Conservation (phyloP, 2,329 filamentous ascomycete species). For the Aureobasidium leucospermi region DNA sequence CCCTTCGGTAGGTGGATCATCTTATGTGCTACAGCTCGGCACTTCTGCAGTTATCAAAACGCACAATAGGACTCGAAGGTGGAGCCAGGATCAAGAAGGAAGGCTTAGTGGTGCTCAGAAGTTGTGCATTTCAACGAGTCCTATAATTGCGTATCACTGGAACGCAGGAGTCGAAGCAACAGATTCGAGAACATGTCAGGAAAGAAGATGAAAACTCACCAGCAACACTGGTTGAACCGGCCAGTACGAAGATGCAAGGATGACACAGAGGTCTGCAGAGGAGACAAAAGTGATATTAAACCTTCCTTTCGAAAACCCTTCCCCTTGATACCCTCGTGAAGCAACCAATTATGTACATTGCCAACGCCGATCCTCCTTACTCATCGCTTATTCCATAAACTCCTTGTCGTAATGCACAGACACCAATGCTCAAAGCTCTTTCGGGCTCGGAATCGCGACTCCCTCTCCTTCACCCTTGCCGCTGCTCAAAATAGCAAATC, state of each 20-base stretch:
- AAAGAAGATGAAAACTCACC: background rate
- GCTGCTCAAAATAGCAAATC: constrained; percentile 64
- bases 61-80: too few relatives aligned
- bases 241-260: background rate
- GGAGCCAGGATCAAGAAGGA: too few relatives aligned
- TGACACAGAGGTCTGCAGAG: background rate
- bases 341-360: background rate
- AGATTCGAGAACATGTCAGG: background rate
- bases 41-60: too few relatives aligned
- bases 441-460: background rate
- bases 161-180: too few relatives aligned
- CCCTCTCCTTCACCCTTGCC: constrained; percentile 13
- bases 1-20: too few relatives aligned
- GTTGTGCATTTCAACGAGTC: too few relatives aligned
- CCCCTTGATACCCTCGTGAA: background rate
- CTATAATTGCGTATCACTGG: too few relatives aligned
- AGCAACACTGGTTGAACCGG: too few relatives aligned
- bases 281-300: constrained; percentile 3
- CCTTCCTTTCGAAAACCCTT: background rate
- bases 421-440: constrained; percentile 3
- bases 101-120: too few relatives aligned
- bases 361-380: background rate
- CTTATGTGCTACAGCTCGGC: too few relatives aligned
- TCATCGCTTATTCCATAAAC: background rate
- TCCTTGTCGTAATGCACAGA: background rate